phyloP scores from a whole-genome alignment of 2,329 filamentous ascomycete genomes.

The Cercospora brassicicola region DNA sequence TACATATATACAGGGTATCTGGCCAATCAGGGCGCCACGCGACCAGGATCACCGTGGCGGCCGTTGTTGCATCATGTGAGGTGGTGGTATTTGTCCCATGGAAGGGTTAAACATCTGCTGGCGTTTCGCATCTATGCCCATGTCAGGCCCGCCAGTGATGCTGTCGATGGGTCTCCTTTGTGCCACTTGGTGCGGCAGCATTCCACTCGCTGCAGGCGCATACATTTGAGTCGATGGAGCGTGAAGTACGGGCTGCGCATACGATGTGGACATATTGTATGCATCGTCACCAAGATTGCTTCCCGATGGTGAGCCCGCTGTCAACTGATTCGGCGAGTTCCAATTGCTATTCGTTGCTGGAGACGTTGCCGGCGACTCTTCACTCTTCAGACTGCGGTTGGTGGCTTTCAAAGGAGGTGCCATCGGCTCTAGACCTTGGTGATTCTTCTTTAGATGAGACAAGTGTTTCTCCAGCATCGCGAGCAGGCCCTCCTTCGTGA shows the following conservation, averaged over 20 bases:
- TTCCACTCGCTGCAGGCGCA: constrained; percentile 42
- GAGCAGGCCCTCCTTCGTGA: constrained; percentile 80
- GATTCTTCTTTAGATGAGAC: constrained; percentile 70
- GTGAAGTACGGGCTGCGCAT: constrained; percentile 33
- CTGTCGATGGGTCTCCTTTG: constrained; percentile 63
- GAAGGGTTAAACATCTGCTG: constrained; percentile 56
- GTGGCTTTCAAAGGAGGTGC: constrained; percentile 56
- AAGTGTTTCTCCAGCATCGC: constrained; percentile 84
- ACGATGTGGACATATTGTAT: constrained; percentile 49
- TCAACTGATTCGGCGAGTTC: constrained; percentile 62
- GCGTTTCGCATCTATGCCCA: constrained; percentile 56
- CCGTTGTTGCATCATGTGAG: constrained; percentile 23
- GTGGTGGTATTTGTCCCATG: constrained; percentile 46
- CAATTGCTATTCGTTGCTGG: constrained; percentile 62
- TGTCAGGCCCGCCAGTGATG: constrained; percentile 55
- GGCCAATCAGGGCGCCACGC: not conserved
- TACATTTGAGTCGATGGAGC: constrained; percentile 36
- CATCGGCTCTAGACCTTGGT: constrained; percentile 44
- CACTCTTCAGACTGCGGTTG: constrained; percentile 61
- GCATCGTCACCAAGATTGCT: constrained; percentile 47
- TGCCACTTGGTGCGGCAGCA: constrained; percentile 38
- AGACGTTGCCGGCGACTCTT: constrained; percentile 63
- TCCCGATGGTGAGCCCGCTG: constrained; percentile 58
- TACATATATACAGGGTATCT: constrained; percentile 27
- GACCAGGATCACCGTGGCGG: constrained; percentile 24